Percentiles rank a stretch among this genome's conserved stretches.
phyloP scores from a whole-genome alignment of 2,329 filamentous ascomycete species.

The Endoconidiophora polonica region DNA sequence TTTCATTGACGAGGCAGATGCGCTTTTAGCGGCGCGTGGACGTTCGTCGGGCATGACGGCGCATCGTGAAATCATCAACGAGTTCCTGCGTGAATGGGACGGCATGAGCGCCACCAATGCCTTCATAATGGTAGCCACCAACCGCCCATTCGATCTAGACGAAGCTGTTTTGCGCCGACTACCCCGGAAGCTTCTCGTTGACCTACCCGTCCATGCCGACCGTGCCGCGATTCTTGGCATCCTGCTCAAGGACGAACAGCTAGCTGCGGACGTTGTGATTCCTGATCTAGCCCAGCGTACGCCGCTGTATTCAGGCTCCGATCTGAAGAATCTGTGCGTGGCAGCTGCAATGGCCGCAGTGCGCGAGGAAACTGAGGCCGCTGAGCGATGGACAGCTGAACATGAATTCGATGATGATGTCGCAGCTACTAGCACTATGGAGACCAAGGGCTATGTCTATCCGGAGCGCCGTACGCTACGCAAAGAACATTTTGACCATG shows the following conservation, averaged over 20 bases:
- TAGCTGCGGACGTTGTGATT: slow-evolving; percentile 46
- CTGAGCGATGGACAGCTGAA: slow-evolving; percentile 14
- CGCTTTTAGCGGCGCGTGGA: slow-evolving; percentile 66
- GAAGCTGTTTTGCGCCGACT: slow-evolving; percentile 67
- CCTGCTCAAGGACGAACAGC: slow-evolving; percentile 49
- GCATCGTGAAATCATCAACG: slow-evolving; percentile 84
- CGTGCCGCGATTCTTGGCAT: slow-evolving; percentile 53
- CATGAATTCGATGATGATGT: slow-evolving; percentile 20
- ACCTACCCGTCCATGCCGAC: slow-evolving; percentile 51
- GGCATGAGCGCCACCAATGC: slow-evolving; percentile 67
- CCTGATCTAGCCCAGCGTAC: slow-evolving; percentile 47
- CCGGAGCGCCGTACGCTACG: slow-evolving; percentile 29
- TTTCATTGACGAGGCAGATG: slow-evolving; percentile 94
- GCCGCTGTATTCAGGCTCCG: slow-evolving; percentile 64
- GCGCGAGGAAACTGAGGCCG: slow-evolving; percentile 47
- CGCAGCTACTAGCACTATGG: slow-evolving; percentile 18
- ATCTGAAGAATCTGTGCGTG: slow-evolving; percentile 69
- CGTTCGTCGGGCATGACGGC: slow-evolving; percentile 47
- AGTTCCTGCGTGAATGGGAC: slow-evolving; percentile 94
- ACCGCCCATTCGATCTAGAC: slow-evolving; percentile 87
- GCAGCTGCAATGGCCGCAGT: slow-evolving; percentile 66
- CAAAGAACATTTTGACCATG: slow-evolving; percentile 63
- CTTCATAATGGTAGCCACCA: slow-evolving; percentile 97
- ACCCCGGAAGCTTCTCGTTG: slow-evolving; percentile 55
- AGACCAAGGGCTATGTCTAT: slow-evolving; percentile 1